A percentile compares a stretch with the other conserved stretches of the same genome.
Conservation (phyloP, 208 protist genomes). For the Novymonas esmeraldas region DNA sequence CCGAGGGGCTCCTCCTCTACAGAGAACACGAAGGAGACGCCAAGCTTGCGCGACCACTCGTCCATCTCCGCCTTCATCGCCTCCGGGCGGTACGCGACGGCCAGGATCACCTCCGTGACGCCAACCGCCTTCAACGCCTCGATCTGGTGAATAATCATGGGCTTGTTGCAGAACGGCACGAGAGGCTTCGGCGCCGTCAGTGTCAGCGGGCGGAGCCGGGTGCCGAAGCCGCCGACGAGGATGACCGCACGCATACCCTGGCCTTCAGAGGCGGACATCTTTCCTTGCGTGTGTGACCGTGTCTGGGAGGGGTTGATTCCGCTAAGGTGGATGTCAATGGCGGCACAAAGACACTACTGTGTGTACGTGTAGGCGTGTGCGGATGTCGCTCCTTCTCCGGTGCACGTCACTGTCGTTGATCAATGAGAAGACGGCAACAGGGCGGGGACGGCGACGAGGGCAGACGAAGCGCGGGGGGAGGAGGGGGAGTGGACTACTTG, state of each 20-base stretch:
- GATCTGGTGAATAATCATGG: slow-evolving; percentile 98
- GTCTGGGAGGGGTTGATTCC: too few relatives aligned
- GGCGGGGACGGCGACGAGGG: too few relatives aligned
- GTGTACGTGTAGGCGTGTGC: too few relatives aligned
- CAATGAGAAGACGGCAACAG: too few relatives aligned
- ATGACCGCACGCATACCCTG: slow-evolving; percentile 97
- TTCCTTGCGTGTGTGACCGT: too few relatives aligned
- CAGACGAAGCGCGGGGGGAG: too few relatives aligned
- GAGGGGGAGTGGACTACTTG: too few relatives aligned
- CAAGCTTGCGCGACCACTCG: slow-evolving; percentile 84
- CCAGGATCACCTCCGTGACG: slow-evolving; percentile 96
- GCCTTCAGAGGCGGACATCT: slow-evolving; percentile 24
- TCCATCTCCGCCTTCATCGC: slow-evolving; percentile 94
- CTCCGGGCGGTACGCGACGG: slow-evolving; percentile 96
- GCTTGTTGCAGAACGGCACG: slow-evolving; percentile 98
- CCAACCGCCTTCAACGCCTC: slow-evolving; percentile 94
- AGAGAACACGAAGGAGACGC: slow-evolving; percentile 95
- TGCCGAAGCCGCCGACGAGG: slow-evolving; percentile 96
- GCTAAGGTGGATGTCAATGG: too few relatives aligned
- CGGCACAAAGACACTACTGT: too few relatives aligned
- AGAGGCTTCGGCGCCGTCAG: slow-evolving; percentile 97
- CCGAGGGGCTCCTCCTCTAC: slow-evolving; percentile 96
- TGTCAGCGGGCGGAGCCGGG: slow-evolving; percentile 97
- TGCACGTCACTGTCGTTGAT: too few relatives aligned
- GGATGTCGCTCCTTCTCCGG: too few relatives aligned